Evolutionary conservation across 2,329 filamentous ascomycete species (phyloP).

Genomic region (Stemphylium lycopersici): DNA sequence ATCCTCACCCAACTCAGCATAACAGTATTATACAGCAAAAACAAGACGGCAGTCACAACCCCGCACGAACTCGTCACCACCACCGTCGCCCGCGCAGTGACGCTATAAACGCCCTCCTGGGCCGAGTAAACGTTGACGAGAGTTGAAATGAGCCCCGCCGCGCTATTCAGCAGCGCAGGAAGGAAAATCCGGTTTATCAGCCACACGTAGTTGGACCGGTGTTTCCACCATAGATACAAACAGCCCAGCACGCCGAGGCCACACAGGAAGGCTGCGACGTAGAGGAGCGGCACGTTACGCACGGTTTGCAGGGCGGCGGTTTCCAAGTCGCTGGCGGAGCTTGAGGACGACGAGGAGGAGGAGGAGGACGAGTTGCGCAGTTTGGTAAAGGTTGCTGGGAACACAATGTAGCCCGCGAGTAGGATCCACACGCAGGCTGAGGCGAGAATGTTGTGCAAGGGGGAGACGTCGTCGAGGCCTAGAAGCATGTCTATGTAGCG

Average conservation of each 20-base stretch:
- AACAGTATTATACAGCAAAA: conserved; percentile 45
- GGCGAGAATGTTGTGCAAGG: conserved; percentile 56
- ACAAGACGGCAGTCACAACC: conserved; percentile 2
- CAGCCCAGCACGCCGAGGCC: conserved; percentile 51
- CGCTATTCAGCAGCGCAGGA: conserved; percentile 52
- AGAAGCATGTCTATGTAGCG: conserved; percentile 54
- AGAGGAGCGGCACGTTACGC: conserved; percentile 52
- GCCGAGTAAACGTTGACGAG: conserved; percentile 59
- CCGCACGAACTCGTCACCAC: conserved; percentile 35
- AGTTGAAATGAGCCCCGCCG: conserved; percentile 59
- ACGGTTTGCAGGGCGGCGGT: conserved; percentile 40
- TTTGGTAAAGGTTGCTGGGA: conserved; percentile 60
- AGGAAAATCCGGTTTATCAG: conserved; percentile 60
- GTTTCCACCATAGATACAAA: conserved; percentile 53
- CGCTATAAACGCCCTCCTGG: conserved; percentile 48
- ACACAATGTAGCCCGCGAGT: conserved; percentile 60
- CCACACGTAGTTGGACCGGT: conserved; percentile 61
- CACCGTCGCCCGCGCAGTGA: conserved; percentile 52
- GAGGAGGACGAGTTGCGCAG: no score
- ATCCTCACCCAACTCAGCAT: conserved; percentile 42
- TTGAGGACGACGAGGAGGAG: no score
- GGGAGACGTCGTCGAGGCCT: conserved; percentile 54
- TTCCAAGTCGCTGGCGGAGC: conserved; percentile 20
- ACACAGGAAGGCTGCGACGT: conserved; percentile 55
- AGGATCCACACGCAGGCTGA: conserved; percentile 57